Percentiles rank a stretch among this genome's conserved stretches.
Evolutionary conservation across 1,284 basidiomycete genomes (phyloP).

Genomic region (Coniophora puteana): DNA sequence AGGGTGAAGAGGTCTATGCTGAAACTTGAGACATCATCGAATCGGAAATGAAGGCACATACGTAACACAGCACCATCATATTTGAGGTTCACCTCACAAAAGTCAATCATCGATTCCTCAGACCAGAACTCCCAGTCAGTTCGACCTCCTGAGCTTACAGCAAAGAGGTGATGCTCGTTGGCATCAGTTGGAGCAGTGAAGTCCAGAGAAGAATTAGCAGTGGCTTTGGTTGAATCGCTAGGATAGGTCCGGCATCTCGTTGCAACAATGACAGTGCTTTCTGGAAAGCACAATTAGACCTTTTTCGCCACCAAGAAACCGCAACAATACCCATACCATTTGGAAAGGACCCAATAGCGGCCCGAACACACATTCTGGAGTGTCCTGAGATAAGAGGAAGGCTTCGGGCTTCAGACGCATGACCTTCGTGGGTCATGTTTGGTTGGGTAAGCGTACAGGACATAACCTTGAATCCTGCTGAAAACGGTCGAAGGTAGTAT

Average conservation of each 20-base stretch:
- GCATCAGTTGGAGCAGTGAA: too few relatives aligned
- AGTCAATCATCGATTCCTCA: conserved; percentile 57
- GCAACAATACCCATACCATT: conserved; percentile 41
- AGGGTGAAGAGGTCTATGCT: conserved; percentile 37
- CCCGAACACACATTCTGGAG: conserved; percentile 48
- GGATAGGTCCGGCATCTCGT: conserved; percentile 53
- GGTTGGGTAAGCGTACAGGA: conserved; percentile 43
- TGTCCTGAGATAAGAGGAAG: conserved; percentile 36
- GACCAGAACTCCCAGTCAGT: conserved; percentile 63
- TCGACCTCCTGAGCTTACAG: too few relatives aligned
- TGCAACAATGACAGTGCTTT: conserved; percentile 59
- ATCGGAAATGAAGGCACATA: conserved; percentile 22
- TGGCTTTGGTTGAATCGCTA: too few relatives aligned
- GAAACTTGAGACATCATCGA: conserved; percentile 1
- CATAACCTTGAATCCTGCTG: conserved; percentile 37
- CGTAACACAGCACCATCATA: conserved; percentile 42
- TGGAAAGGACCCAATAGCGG: conserved; percentile 62
- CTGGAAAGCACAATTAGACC: conserved; percentile 30
- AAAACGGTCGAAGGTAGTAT: conserved; percentile 44
- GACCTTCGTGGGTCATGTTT: conserved; percentile 30
- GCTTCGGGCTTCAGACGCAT: conserved; percentile 24
- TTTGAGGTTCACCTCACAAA: conserved; percentile 56
- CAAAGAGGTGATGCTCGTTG: too few relatives aligned
- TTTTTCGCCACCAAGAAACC: background rate
- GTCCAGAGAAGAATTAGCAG: conserved; percentile 14